Evolutionary conservation across 148 eudicot species (phyloP).

Genomic region (Chenopodium quinoa): DNA sequence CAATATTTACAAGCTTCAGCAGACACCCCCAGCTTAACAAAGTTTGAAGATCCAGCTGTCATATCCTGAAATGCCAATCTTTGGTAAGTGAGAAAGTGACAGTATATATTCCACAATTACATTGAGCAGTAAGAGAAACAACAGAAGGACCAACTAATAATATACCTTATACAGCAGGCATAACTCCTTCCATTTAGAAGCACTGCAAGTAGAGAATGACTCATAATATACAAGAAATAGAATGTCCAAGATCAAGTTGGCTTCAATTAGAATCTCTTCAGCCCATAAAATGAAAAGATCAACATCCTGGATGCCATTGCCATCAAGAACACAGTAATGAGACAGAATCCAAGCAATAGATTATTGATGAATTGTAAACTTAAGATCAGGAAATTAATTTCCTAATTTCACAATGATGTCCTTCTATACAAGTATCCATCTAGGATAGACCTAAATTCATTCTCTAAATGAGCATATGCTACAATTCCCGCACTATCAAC

Average conservation of each 20-base stretch:
- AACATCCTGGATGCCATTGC: constrained; percentile 55
- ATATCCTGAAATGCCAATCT: constrained; percentile 52
- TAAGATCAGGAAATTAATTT: not conserved
- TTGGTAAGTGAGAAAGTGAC: constrained; percentile 19
- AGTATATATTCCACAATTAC: constrained; percentile 6
- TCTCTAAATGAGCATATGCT: not conserved
- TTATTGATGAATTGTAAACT: not conserved
- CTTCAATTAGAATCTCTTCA: constrained; percentile 88
- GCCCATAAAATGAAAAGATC: constrained; percentile 87
- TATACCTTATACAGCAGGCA: constrained; percentile 77
- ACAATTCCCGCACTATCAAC: not conserved
- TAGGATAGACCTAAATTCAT: not conserved
- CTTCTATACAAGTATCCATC: not conserved
- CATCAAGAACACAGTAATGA: constrained; percentile 13
- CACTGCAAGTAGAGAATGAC: constrained; percentile 66
- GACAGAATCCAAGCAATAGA: not conserved
- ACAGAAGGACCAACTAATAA: constrained; percentile 19
- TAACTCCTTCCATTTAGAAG: constrained; percentile 74
- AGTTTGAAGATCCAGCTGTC: constrained; percentile 60
- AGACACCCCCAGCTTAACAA: constrained; percentile 68
- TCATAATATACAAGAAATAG: constrained; percentile 84
- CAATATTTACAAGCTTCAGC: constrained; percentile 64
- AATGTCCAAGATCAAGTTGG: constrained; percentile 78
- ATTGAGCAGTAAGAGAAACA: constrained; percentile 3
- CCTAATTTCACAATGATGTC: not conserved